Evolutionary conservation across 768 basidiomycete species (phyloP).

Genomic region (Rhodotorula graminis): DNA sequence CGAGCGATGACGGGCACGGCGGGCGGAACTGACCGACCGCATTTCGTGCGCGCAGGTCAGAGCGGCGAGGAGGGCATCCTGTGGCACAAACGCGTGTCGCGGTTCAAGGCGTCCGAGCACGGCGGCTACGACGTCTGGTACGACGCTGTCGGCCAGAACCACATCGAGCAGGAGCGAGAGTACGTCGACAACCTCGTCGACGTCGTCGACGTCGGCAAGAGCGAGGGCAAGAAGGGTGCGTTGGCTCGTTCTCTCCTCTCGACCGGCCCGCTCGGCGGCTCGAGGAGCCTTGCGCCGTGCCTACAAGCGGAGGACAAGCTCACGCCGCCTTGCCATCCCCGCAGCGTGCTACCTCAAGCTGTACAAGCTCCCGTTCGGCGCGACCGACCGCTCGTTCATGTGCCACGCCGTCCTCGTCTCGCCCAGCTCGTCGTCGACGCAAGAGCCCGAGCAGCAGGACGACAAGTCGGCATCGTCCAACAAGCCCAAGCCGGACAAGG

Average conservation of each 20-base stretch:
- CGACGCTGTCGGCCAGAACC: constrained; percentile 17
- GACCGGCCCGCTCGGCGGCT: no score
- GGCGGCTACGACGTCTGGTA: constrained; percentile 32
- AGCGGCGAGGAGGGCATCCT: constrained; percentile 23
- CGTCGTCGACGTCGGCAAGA: constrained; percentile 25
- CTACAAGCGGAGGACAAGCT: no score
- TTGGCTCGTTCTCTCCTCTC: not conserved
- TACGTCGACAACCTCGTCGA: constrained; percentile 28
- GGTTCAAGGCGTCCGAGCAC: constrained; percentile 14
- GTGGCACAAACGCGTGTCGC: constrained; percentile 32
- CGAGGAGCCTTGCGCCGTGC: no score
- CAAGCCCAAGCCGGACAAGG: not conserved
- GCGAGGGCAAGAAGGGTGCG: constrained; percentile 26
- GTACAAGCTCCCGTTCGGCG: constrained; percentile 34
- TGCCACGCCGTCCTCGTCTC: constrained; percentile 10
- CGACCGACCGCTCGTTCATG: constrained; percentile 27
- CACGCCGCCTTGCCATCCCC: no score
- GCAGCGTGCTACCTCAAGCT: constrained; percentile 31
- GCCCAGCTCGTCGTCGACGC: not conserved
- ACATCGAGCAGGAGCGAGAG: constrained; percentile 28
- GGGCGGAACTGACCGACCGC: not conserved
- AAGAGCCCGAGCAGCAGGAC: not conserved
- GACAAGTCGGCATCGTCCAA: not conserved
- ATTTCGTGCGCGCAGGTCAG: not conserved
- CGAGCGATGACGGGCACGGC: no score